A percentile compares a stretch with the other conserved stretches of the same genome.
These are phyloP conservation scores for Gossypium rotundifolium DNA, from an alignment of 345 rosid genomes.

Conservation along the genomic window DNA sequence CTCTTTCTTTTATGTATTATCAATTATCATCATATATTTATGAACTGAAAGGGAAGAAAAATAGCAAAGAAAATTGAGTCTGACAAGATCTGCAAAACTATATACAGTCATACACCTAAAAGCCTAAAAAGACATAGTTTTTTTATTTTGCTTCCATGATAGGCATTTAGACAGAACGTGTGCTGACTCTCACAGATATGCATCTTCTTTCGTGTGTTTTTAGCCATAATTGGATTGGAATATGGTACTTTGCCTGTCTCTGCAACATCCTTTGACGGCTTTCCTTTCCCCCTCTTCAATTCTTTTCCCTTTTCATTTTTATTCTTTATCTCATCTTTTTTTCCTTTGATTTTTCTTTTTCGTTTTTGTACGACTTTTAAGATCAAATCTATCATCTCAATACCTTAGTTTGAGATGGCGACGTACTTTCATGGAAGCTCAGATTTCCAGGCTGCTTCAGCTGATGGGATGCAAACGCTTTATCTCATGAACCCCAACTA, in stretches of 20 bases:
- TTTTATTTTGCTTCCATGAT: not conserved
- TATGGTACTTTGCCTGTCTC: constrained; percentile 23
- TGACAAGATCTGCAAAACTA: constrained; percentile 23
- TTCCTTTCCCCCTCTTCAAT: not conserved
- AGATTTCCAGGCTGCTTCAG: constrained; percentile 37
- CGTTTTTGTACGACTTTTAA: not conserved
- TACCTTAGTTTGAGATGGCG: constrained; percentile 26
- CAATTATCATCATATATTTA: constrained; percentile 4
- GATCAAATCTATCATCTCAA: not conserved
- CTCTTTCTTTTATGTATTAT: constrained; percentile 3
- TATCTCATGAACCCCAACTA: constrained; percentile 45
- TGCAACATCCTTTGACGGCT: constrained; percentile 25
- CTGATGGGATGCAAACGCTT: constrained; percentile 37
- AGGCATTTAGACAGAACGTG: constrained; percentile 12
- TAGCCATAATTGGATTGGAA: constrained; percentile 18
- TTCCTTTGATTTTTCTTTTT: not conserved
- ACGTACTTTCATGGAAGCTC: constrained; percentile 45
- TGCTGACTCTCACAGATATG: not conserved
- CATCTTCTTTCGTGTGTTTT: constrained; percentile 18
- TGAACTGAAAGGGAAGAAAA: constrained; percentile 10
- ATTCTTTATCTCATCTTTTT: constrained; percentile 3
- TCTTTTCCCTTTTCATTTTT: not conserved
- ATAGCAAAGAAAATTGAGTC: constrained; percentile 10
- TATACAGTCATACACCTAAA: not conserved
- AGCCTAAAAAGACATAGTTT: constrained; percentile 15